A percentile compares a stretch with the other conserved stretches of the same genome.
Evolutionary conservation across 257 asterid genomes (phyloP).

Genomic region (Capsicum rhomboideum): DNA sequence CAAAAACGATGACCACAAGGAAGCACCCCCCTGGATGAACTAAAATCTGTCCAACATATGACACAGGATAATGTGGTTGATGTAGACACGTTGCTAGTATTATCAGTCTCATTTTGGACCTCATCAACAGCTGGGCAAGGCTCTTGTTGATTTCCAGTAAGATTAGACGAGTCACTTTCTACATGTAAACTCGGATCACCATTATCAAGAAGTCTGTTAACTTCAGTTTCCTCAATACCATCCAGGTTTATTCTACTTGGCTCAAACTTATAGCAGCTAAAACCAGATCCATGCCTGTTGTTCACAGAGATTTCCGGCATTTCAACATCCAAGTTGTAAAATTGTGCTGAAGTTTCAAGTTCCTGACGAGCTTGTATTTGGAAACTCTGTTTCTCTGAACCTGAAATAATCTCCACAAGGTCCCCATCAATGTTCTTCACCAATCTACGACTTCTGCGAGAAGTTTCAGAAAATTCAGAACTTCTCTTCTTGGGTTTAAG

Average conservation of each 20-base stretch:
- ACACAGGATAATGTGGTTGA: conserved; percentile 64
- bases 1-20: conserved; percentile 96
- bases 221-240: conserved; percentile 21
- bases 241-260: conserved; percentile 13
- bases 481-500: conserved; percentile 3
- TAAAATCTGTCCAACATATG: conserved; percentile 83
- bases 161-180: conserved; percentile 15
- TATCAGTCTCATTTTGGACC: conserved; percentile 21
- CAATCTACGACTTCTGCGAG: conserved; percentile 37
- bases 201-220: conserved; percentile 13
- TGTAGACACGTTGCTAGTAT: conserved; percentile 12
- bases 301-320: conserved; percentile 18
- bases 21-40: conserved; percentile 75
- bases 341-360: conserved; percentile 9
- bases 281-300: conserved; percentile 14
- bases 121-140: conserved; percentile 10
- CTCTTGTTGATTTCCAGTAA: conserved; percentile 11
- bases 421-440: conserved; percentile 34
- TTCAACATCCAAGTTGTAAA: conserved; percentile 23
- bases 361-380: conserved; percentile 7
- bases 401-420: conserved; percentile 22
- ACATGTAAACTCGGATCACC: conserved; percentile 8
- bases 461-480: conserved; percentile 7
- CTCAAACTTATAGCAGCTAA: neutral
- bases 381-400: conserved; percentile 21